Base-by-base conservation (phyloP, 2,329 filamentous ascomycete genomes). In the Pseudogymnoascus sp. region DNA sequence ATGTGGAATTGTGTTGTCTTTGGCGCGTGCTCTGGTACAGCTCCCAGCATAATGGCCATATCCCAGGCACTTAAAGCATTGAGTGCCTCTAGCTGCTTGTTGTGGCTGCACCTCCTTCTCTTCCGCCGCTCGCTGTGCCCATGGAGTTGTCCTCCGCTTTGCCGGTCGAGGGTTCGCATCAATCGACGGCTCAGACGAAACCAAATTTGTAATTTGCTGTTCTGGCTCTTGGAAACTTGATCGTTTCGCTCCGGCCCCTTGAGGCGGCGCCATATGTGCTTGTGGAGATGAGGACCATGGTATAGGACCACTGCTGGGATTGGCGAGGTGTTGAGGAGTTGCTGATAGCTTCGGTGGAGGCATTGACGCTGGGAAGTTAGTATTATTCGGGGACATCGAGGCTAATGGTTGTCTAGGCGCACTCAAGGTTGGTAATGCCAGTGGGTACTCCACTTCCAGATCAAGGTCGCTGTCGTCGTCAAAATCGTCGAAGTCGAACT, bases 391-490 rank as follows among this genome's bases (percentile, higher is more conserved):
- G 62, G 38, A 35, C 60, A 53, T 14, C 23, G 7, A 60, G 12
- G 16, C 21, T 6, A 56, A 47, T 33, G 16, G 33, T 10, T 33
- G 23, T 11, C 60, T 25, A 59, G 60, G 59, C 42, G 44, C 60
- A 21, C 47, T 53, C 47, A 53, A 31, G 6, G 59, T 25, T 60
- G 63, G 47, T 28, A 62, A 66, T 14, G 66, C 61, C n/a, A 78
- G 74, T 0, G 86, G 84, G 64, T 84, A 80, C 64, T 89, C 81
- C 61, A 86, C 82, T 66, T 92, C 83, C 18, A 89, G 75, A 65
- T 90, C 89, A 23, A 96, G 78, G 63, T 91, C 84, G 18, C 87
- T 82, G 68, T 96, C 92, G 71, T 93, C 90, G 69, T 91, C 91
- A 68, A 96, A 94, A 71, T 96, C 92, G 69, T 93, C 87, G 66